Evolutionary conservation across 805 yeast genomes (phyloP).

Genomic region (Wickerhamiella kurtzmanii): DNA sequence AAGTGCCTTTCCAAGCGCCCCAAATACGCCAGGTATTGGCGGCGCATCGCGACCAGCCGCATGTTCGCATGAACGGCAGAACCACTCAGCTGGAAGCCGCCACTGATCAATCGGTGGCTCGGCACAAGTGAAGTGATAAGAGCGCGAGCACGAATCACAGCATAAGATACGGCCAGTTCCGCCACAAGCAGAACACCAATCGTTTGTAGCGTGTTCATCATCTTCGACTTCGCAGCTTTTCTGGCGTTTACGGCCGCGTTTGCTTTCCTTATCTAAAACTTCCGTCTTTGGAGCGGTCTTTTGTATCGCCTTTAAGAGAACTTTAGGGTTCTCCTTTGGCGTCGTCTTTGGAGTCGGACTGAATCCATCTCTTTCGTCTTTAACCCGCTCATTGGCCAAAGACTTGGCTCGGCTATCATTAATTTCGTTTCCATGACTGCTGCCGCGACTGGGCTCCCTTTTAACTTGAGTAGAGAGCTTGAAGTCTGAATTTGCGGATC

Average conservation of each 20-base stretch:
- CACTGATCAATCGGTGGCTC: slow-evolving; percentile 77
- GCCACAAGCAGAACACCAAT: slow-evolving; percentile 83
- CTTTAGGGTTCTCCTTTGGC: background rate
- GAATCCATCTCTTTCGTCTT: too few species aligned
- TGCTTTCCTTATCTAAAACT: slow-evolving; percentile 5
- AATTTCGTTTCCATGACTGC: too few species aligned
- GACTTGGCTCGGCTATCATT: too few species aligned
- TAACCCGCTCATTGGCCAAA: too few species aligned
- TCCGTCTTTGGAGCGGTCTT: too few species aligned
- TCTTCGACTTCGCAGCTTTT: background rate
- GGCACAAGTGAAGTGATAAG: slow-evolving; percentile 84
- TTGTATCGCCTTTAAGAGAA: too few species aligned
- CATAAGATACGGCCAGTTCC: slow-evolving; percentile 81
- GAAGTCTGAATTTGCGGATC: too few species aligned
- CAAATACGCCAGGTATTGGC: slow-evolving; percentile 49
- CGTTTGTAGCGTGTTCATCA: slow-evolving; percentile 45
- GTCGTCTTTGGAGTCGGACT: background rate
- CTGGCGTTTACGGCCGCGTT: background rate
- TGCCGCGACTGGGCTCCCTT: too few species aligned
- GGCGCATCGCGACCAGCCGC: slow-evolving; percentile 88
- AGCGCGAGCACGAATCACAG: slow-evolving; percentile 84
- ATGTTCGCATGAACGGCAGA: slow-evolving; percentile 61
- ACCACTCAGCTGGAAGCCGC: slow-evolving; percentile 79
- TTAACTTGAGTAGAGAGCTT: too few species aligned
- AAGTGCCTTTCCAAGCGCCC: slow-evolving; percentile 44